Conservation (phyloP, 257 asterid species). For the Nicotiana paniculata region DNA sequence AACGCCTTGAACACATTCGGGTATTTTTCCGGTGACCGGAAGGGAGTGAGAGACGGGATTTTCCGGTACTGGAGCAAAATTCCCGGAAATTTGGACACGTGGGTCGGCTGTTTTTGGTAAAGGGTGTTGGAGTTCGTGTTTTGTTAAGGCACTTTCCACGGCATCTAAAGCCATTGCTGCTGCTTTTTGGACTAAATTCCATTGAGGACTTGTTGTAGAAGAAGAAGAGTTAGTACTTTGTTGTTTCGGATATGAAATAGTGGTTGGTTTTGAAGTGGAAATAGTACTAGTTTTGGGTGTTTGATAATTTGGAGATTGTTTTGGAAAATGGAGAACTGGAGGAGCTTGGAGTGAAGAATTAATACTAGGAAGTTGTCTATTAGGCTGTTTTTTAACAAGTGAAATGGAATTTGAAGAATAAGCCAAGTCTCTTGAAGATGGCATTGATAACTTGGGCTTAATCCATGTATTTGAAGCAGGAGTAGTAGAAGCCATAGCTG, state of each 20-base stretch:
- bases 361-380: neutral
- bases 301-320: conserved; percentile 27
- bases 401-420: conserved; percentile 12
- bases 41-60: conserved; percentile 50
- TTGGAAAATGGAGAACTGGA: conserved; percentile 45
- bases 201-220: conserved; percentile 27
- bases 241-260: neutral
- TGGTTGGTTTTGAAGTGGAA: neutral
- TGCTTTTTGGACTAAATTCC: conserved; percentile 68
- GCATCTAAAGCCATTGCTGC: conserved; percentile 84
- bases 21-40: conserved; percentile 65
- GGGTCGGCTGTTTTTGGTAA: conserved; percentile 94
- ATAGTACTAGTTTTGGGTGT: conserved; percentile 15
- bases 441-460: conserved; percentile 23
- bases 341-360: conserved; percentile 57
- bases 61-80: conserved; percentile 90
- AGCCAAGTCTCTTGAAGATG: conserved; percentile 12
- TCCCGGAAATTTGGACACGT: conserved; percentile 74
- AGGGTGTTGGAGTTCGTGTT: conserved; percentile 57
- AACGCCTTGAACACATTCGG: conserved; percentile 58
- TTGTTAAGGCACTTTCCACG: conserved; percentile 55
- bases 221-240: neutral
- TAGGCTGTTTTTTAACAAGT: conserved; percentile 12
- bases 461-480: conserved; percentile 33
- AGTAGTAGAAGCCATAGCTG: conserved; percentile 41